Evolutionary conservation across 2,329 filamentous ascomycete genomes (phyloP).

Genomic region (Parafenestella ontariensis): DNA sequence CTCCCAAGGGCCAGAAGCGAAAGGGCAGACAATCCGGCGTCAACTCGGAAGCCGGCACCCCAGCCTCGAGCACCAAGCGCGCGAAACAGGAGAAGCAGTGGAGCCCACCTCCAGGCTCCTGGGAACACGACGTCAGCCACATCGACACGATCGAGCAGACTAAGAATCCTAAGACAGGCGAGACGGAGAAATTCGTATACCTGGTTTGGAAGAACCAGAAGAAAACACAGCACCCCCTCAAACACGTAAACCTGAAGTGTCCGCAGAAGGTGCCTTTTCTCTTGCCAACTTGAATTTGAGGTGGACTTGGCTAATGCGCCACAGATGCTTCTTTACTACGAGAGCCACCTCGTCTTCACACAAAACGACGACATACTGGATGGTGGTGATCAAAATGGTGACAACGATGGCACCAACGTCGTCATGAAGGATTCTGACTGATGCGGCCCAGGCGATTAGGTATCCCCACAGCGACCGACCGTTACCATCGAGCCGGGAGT

Average conservation of each 20-base stretch:
- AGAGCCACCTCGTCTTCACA: constrained; percentile 53
- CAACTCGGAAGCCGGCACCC: constrained; percentile 33
- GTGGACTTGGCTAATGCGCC: constrained; percentile 3
- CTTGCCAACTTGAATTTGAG: neutral
- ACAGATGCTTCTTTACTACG: constrained; percentile 58
- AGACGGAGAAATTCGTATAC: constrained; percentile 69
- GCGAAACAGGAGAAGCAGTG: constrained; percentile 58
- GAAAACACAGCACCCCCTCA: constrained; percentile 76
- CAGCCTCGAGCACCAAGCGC: constrained; percentile 31
- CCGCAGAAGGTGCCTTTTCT: constrained; percentile 69
- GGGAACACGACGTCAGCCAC: constrained; percentile 75
- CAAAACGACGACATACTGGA: constrained; percentile 15
- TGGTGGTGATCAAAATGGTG: constrained; percentile 3
- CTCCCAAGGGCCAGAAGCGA: constrained; percentile 65
- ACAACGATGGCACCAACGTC: constrained; percentile 14
- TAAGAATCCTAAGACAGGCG: constrained; percentile 43
- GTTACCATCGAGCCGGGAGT: too few relatives aligned
- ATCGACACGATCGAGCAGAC: constrained; percentile 78
- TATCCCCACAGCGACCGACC: neutral
- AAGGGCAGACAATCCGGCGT: constrained; percentile 38
- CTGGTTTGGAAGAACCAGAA: constrained; percentile 75
- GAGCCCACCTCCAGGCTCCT: constrained; percentile 74
- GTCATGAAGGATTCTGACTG: constrained; percentile 9
- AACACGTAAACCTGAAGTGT: constrained; percentile 74
- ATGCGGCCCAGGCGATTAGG: neutral